Conservation (phyloP, 2,329 filamentous ascomycete species). For the Allantophomopsis lycopodina region DNA sequence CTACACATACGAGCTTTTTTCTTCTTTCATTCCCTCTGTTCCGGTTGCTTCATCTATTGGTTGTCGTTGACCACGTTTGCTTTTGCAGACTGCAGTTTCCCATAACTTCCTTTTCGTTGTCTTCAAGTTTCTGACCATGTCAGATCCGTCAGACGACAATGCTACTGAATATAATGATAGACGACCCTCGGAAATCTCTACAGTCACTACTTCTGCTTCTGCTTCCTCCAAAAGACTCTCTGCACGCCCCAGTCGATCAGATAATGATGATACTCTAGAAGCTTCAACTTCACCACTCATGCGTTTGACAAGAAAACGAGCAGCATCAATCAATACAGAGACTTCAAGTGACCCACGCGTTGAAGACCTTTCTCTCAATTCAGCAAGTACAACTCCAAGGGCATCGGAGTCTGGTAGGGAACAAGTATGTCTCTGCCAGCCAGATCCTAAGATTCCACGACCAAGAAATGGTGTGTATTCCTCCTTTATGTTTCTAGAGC, state of each 20-base stretch:
- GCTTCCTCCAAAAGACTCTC: too few species aligned
- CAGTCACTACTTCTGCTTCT: too few species aligned
- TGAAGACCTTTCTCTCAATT: constrained; percentile 10
- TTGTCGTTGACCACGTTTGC: neutral
- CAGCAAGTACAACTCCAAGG: constrained; percentile 9
- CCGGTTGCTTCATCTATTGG: too few species aligned
- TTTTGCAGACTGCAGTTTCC: neutral
- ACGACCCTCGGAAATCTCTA: too few species aligned
- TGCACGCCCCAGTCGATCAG: too few species aligned
- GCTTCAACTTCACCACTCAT: constrained; percentile 11
- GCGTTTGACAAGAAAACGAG: constrained; percentile 17
- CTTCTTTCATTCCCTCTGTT: neutral
- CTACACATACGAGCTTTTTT: too few species aligned
- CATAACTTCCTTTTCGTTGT: neutral
- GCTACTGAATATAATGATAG: too few species aligned
- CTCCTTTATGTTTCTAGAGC: constrained; percentile 2
- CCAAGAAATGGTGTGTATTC: constrained; percentile 52
- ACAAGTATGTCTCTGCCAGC: constrained; percentile 54
- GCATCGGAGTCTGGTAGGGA: constrained; percentile 4
- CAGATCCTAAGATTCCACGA: constrained; percentile 57
- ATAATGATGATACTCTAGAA: too few species aligned
- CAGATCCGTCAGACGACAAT: neutral
- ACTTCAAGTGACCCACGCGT: constrained; percentile 11
- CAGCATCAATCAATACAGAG: constrained; percentile 16
- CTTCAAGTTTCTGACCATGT: neutral